Base-by-base conservation (phyloP, 345 rosid species). In the Chamaenerion angustifolium region DNA sequence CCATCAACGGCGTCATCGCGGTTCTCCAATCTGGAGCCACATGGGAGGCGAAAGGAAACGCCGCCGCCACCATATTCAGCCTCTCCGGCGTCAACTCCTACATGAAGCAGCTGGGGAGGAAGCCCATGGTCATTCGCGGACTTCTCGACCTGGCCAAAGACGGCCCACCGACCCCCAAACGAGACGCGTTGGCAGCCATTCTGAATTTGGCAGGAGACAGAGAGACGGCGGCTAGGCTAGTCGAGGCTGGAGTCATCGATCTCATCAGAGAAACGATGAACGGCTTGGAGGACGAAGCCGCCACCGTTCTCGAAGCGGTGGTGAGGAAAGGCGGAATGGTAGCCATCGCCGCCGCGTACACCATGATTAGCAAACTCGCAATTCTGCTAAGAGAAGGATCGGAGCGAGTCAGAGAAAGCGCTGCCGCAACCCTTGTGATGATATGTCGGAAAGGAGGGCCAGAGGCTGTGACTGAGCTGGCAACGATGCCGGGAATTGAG, bases 41-140 rank as follows among this genome's bases (percentile, higher is more conserved):
- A 13, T 90, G 88, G 95, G 98, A 90, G 72, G 95, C 95, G 5
- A 90, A 90, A 52, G 92, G 81, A 1, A 90, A 90, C 18, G 92
- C 98, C 0, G 98, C 98, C 0, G 93, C 98, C 0, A 75, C 98
- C 0, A 57, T 92, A 37, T 86, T 80, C 64, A 80, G 98, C 71
- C 52, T 92, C 56, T 73, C 85, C 0, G 61, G 75, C 6, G 71
- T 75, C 12, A 71, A 68, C 27, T 66, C 82, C 1, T 78, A 75
- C 61, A 59, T 73, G 58, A 80, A 73, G 46, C 64, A 64, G 18
- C 53, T 90, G 0, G 96, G 96, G 7, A 73, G 85, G 64, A 86
- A 82, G 66, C 46, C 75, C 17, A 83, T 83, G 18, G 89, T 83
- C 54, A 47, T 86, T 0, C 72, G 44, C 14, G 98, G 96, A 45